phyloP scores from a whole-genome alignment of 768 basidiomycete species.

The Leccinum subgranulosum region DNA sequence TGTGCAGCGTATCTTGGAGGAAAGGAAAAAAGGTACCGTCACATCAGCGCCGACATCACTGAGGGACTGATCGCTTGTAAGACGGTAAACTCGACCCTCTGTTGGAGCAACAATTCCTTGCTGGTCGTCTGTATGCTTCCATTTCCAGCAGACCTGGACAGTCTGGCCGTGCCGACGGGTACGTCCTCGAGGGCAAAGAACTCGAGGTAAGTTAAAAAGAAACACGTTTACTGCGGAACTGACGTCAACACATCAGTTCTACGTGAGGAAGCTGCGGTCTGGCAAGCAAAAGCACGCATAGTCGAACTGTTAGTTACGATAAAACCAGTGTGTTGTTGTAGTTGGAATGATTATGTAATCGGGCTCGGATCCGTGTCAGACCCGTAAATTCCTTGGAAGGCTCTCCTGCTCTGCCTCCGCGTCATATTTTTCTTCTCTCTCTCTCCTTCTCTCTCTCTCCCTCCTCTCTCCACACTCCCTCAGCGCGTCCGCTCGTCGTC shows the following conservation, averaged over 20 bases:
- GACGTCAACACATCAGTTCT: conserved; percentile 61
- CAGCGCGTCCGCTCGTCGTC: conserved; percentile 23
- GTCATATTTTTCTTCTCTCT: conserved; percentile 18
- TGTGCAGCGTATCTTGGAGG: conserved; percentile 80
- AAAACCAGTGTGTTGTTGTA: too few species aligned
- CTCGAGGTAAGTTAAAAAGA: conserved; percentile 75
- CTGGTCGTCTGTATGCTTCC: conserved; percentile 92
- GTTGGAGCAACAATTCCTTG: conserved; percentile 86
- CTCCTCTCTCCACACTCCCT: neutral
- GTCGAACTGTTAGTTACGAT: conserved; percentile 11
- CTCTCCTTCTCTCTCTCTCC: neutral
- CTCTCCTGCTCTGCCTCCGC: conserved; percentile 31
- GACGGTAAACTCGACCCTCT: conserved; percentile 90
- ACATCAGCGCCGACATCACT: neutral
- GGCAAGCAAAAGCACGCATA: conserved; percentile 93
- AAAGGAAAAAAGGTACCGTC: conserved; percentile 81
- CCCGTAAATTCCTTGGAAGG: conserved; percentile 18
- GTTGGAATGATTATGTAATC: conserved; percentile 22
- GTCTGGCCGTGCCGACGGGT: conserved; percentile 94
- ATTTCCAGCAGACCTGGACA: conserved; percentile 97
- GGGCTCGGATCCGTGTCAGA: conserved; percentile 23
- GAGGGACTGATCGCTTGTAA: conserved; percentile 30
- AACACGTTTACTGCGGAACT: conserved; percentile 8
- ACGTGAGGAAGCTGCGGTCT: conserved; percentile 88
- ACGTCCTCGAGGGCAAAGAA: conserved; percentile 97